A percentile compares a stretch with the other conserved stretches of the same genome.
These are phyloP conservation scores for Pythium folliculosum DNA, from an alignment of 352 stramenopile species.

Conservation along the genomic window DNA sequence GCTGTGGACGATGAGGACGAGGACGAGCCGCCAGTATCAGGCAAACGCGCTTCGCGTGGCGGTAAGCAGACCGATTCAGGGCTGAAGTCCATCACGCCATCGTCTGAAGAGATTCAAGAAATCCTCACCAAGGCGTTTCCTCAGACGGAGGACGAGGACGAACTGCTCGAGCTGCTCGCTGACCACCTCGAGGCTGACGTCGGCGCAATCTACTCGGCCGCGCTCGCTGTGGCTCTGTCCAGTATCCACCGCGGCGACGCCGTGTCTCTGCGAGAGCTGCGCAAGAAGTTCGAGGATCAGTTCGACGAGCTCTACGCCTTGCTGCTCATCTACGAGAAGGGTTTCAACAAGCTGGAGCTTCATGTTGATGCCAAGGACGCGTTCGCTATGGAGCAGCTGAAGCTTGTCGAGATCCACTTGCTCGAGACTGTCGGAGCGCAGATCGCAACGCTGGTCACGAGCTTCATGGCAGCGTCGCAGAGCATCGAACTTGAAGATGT, in stretches of 20 bases:
- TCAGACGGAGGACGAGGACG: conserved; percentile 61
- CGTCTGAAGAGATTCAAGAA: conserved; percentile 41
- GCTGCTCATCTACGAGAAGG: conserved; percentile 63
- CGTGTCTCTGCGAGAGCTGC: conserved; percentile 64
- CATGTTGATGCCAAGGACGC: conserved; percentile 55
- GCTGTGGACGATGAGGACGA: conserved; percentile 22
- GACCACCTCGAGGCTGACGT: conserved; percentile 48
- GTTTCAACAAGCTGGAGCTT: conserved; percentile 66
- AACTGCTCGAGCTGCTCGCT: conserved; percentile 59
- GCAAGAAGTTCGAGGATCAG: conserved; percentile 72
- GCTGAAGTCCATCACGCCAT: conserved; percentile 49
- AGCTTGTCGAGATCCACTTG: conserved; percentile 53
- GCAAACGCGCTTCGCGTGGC: conserved; percentile 33
- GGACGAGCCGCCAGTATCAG: neutral
- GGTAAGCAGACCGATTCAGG: conserved; percentile 24
- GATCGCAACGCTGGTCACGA: conserved; percentile 58
- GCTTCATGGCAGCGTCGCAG: conserved; percentile 68
- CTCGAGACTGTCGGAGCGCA: conserved; percentile 52
- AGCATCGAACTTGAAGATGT: conserved; percentile 59
- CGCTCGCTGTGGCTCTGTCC: conserved; percentile 54
- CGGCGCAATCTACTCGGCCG: conserved; percentile 49
- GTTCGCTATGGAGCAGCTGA: conserved; percentile 44
- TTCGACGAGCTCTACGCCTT: conserved; percentile 65
- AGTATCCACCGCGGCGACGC: conserved; percentile 75
- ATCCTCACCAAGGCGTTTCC: conserved; percentile 54